Evolutionary conservation across 2,329 filamentous ascomycete genomes (phyloP).

Genomic region (Pyrenophora teres): DNA sequence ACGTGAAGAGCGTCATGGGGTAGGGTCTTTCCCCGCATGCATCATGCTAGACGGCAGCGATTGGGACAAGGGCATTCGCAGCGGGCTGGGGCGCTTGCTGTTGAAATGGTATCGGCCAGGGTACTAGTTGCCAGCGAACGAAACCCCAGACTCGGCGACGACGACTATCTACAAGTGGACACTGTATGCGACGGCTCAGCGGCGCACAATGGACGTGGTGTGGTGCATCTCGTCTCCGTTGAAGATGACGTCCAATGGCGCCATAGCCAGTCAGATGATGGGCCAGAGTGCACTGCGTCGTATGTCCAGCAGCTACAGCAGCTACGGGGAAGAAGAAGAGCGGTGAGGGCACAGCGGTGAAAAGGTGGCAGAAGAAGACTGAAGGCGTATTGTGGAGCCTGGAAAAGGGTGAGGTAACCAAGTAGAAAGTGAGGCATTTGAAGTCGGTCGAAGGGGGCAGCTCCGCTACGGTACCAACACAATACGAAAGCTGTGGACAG

Average conservation of each 20-base stretch:
- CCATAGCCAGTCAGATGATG: conserved; percentile 39
- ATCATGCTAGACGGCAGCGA: conserved; percentile 8
- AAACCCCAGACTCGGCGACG: conserved; percentile 18
- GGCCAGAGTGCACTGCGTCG: not conserved
- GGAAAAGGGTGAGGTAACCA: not conserved
- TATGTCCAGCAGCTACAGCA: conserved; percentile 2
- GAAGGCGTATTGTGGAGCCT: conserved; percentile 3
- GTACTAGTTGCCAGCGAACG: conserved; percentile 23
- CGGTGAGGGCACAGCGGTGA: conserved; percentile 29
- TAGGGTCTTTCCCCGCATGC: conserved; percentile 33
- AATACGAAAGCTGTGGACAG: not conserved
- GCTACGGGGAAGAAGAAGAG: conserved; percentile 18
- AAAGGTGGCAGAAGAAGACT: conserved; percentile 5
- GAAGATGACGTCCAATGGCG: conserved; percentile 11
- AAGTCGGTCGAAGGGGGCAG: not conserved
- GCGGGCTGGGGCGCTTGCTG: conserved; percentile 41
- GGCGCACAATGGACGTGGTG: conserved; percentile 14
- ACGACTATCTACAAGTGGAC: conserved; percentile 17
- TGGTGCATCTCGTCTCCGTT: conserved; percentile 17
- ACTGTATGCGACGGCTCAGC: conserved; percentile 28
- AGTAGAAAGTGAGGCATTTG: conserved; percentile 5
- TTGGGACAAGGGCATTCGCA: conserved; percentile 29
- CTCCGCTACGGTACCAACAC: too few relatives aligned
- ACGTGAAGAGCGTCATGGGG: conserved; percentile 15
- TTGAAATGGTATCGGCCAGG: conserved; percentile 25